Conservation (phyloP, 306 rosid species). For the Mimosa pudica region DNA sequence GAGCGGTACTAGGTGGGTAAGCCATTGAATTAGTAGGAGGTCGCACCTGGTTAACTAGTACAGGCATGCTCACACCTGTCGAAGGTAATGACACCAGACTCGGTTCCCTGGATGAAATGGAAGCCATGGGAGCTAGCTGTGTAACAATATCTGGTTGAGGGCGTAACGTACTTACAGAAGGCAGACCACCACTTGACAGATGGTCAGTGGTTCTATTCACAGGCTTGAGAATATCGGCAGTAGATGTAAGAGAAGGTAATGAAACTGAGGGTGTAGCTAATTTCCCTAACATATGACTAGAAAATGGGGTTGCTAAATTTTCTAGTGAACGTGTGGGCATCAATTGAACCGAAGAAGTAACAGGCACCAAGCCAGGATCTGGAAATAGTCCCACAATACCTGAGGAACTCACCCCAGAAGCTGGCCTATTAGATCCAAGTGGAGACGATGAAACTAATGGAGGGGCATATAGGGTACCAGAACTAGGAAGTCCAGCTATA, state of each 20-base stretch:
- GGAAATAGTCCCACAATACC: constrained; percentile 17
- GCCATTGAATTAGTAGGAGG: constrained; percentile 29
- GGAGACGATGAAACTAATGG: constrained; percentile 31
- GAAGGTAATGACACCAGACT: constrained; percentile 24
- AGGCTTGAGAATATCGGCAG: constrained; percentile 25
- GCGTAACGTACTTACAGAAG: constrained; percentile 22
- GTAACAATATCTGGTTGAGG: constrained; percentile 28
- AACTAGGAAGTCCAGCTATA: constrained; percentile 13
- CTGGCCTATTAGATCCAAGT: background rate
- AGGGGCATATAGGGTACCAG: constrained; percentile 20
- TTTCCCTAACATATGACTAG: constrained; percentile 20
- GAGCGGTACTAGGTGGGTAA: constrained; percentile 24
- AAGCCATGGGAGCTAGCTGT: constrained; percentile 20
- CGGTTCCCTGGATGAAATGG: constrained; percentile 30
- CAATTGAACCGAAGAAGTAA: constrained; percentile 4
- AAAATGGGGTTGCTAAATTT: constrained; percentile 23
- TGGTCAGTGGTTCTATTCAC: constrained; percentile 27
- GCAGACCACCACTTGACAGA: constrained; percentile 28
- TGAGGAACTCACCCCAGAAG: constrained; percentile 24
- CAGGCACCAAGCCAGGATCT: constrained; percentile 24
- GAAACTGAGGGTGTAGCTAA: background rate
- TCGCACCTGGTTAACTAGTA: constrained; percentile 33
- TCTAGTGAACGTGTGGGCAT: background rate
- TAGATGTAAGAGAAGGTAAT: background rate
- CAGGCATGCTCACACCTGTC: constrained; percentile 19